phyloP scores from a whole-genome alignment of 23 red algal species.

The Gracilaria gracilis region DNA sequence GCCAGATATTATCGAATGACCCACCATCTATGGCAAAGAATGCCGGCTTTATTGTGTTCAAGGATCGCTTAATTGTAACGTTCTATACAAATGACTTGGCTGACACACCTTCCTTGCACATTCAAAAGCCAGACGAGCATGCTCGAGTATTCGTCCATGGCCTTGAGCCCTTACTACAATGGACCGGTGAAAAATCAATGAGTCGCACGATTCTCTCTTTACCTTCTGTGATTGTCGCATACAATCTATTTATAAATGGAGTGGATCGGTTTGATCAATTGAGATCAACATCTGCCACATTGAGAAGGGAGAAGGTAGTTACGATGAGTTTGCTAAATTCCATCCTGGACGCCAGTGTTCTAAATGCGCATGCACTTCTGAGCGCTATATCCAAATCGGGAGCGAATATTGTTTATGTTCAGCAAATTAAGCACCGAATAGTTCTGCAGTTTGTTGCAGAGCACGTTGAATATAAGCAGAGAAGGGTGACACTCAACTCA shows the following conservation, averaged over 20 bases:
- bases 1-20: too few species aligned
- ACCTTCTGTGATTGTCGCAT: neutral
- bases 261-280: constrained; percentile 6
- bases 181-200: neutral
- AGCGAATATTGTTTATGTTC: neutral
- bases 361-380: neutral
- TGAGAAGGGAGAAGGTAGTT: neutral
- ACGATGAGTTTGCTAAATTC: neutral
- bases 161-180: neutral
- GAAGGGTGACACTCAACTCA: neutral
- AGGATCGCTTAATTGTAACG: neutral
- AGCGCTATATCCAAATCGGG: neutral
- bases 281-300: neutral
- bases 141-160: neutral
- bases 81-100: constrained; percentile 11
- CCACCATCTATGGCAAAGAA: neutral
- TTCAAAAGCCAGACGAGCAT: neutral
- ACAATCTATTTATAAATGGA: constrained; percentile 19
- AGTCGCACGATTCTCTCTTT: neutral
- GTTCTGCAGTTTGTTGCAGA: neutral
- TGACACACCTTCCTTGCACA: neutral
- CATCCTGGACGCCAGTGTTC: neutral
- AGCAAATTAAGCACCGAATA: neutral
- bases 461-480: neutral
- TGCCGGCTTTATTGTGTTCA: neutral